Evolutionary conservation across 2,329 filamentous ascomycete genomes (phyloP).

Genomic region (Thermoascus crustaceus): DNA sequence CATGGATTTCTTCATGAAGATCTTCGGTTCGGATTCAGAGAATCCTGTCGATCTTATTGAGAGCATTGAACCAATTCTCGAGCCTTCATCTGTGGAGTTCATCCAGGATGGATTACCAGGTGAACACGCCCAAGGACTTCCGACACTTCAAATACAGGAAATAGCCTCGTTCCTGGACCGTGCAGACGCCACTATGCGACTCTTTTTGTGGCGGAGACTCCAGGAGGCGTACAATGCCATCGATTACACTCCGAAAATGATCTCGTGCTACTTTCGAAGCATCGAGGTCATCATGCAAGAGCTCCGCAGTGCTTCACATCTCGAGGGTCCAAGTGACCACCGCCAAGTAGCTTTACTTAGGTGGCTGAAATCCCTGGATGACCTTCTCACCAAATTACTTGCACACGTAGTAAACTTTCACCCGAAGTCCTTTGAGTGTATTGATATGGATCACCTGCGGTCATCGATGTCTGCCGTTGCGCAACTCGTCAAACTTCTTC

Average conservation of each 20-base stretch:
- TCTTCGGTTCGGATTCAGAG: conserved; percentile 75
- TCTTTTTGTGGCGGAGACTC: conserved; percentile 87
- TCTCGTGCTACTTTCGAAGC: conserved; percentile 77
- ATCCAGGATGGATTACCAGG: conserved; percentile 10
- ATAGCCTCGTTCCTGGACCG: conserved; percentile 77
- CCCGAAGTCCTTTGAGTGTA: conserved; percentile 64
- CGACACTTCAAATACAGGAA: conserved; percentile 54
- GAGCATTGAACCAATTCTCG: conserved; percentile 82
- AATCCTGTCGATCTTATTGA: conserved; percentile 83
- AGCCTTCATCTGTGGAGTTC: conserved; percentile 45
- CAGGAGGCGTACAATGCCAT: conserved; percentile 82
- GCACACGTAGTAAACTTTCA: conserved; percentile 59
- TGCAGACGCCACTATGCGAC: conserved; percentile 70
- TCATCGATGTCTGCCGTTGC: conserved; percentile 64
- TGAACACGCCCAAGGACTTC: conserved; percentile 32
- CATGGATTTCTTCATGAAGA: conserved; percentile 87
- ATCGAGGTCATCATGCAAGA: conserved; percentile 75
- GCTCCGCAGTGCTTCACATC: conserved; percentile 52
- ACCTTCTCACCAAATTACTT: conserved; percentile 64
- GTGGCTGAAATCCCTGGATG: conserved; percentile 71
- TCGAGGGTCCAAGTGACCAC: conserved; percentile 49
- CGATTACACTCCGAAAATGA: conserved; percentile 75
- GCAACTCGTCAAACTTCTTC: conserved; percentile 64
- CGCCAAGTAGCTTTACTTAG: conserved; percentile 65
- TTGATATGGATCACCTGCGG: conserved; percentile 70